A percentile compares a stretch with the other conserved stretches of the same genome.
These are phyloP conservation scores for Flaveria trinervia DNA, from an alignment of 129 eudicot genomes.

Conservation along the genomic window DNA sequence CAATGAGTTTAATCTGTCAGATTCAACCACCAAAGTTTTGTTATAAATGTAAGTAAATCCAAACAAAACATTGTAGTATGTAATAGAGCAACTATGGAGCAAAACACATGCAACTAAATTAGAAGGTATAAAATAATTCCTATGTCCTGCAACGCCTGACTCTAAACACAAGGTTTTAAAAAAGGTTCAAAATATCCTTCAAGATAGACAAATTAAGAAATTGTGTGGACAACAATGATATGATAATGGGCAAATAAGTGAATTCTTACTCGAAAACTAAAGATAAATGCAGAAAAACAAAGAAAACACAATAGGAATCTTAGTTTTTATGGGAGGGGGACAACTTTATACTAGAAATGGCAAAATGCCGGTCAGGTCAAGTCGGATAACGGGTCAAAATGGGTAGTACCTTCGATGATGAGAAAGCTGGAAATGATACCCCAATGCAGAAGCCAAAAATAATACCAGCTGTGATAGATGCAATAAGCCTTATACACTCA, in stretches of 20 bases:
- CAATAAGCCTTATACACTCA: conserved; percentile 50
- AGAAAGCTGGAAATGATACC: conserved; percentile 55
- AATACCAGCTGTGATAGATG: conserved; percentile 53
- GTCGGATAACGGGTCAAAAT: neutral
- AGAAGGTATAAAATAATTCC: neutral
- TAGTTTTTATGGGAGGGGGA: neutral
- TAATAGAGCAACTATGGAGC: neutral
- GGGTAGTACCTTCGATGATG: conserved; percentile 54
- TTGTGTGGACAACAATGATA: neutral
- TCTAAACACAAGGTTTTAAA: neutral
- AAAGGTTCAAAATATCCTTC: conserved; percentile 10
- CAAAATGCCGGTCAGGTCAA: neutral
- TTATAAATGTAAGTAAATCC: conserved; percentile 13
- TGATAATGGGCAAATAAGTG: neutral
- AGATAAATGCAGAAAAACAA: neutral
- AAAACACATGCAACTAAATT: conserved; percentile 7
- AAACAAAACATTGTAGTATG: neutral
- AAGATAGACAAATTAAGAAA: neutral
- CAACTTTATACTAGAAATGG: neutral
- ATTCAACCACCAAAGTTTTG: conserved; percentile 12
- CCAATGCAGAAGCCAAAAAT: conserved; percentile 77
- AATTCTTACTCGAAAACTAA: neutral
- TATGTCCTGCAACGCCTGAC: conserved; percentile 4
- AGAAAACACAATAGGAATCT: neutral
- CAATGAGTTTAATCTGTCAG: conserved; percentile 52